Percentiles rank a stretch among this genome's conserved stretches.
Conservation (phyloP, 2,329 filamentous ascomycete species). For the Exophiala sp. region DNA sequence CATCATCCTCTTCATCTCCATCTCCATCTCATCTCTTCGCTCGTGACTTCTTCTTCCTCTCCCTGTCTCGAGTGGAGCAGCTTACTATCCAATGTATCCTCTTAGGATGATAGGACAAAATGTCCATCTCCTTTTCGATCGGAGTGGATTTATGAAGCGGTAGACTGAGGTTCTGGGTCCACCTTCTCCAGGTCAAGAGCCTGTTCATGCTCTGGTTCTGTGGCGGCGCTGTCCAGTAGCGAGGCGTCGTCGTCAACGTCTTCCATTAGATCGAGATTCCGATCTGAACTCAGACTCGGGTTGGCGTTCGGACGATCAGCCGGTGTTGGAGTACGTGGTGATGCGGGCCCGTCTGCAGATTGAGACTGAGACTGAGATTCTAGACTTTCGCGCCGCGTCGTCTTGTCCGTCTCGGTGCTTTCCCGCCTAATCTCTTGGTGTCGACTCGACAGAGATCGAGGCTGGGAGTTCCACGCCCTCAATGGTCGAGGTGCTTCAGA, state of each 20-base stretch:
- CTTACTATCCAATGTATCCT: too few species aligned
- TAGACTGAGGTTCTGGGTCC: too few species aligned
- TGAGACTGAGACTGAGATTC: conserved; percentile 47
- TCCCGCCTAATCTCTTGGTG: background rate
- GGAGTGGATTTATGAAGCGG: too few species aligned
- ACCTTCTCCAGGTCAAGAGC: background rate
- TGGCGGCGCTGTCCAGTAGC: conserved; percentile 12
- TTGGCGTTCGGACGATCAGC: background rate
- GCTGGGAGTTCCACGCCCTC: conserved; percentile 18
- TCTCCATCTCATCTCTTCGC: too few species aligned
- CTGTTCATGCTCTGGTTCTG: background rate
- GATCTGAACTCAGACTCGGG: background rate
- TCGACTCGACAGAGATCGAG: conserved; percentile 14
- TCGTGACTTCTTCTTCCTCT: too few species aligned
- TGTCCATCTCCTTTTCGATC: too few species aligned
- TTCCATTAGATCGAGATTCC: background rate
- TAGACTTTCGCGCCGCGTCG: background rate
- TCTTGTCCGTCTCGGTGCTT: conserved; percentile 15
- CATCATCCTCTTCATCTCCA: too few species aligned
- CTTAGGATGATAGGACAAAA: too few species aligned
- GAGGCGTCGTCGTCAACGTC: conserved; percentile 34
- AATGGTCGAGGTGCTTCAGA: conserved; percentile 19
- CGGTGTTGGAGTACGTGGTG: background rate
- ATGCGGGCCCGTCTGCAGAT: conserved; percentile 32
- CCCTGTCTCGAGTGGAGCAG: too few species aligned